Percentiles rank a stretch among this genome's conserved stretches.
Evolutionary conservation across 352 stramenopile genomes (phyloP).

Genomic region (Phytophthora pistaciae): DNA sequence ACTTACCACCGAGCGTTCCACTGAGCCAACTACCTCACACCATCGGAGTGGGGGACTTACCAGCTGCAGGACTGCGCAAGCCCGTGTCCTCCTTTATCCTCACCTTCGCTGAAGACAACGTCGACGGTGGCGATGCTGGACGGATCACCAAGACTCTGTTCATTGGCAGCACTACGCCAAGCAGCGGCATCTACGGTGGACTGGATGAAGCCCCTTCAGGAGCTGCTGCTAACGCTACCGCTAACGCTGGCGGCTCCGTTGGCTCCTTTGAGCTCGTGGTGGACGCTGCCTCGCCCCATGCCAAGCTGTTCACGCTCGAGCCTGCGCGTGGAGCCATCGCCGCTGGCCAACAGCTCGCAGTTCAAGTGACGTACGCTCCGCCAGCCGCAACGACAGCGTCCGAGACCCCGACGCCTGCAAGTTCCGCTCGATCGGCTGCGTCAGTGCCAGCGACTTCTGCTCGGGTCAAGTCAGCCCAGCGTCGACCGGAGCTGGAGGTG

Average conservation of each 20-base stretch:
- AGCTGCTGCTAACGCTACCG: neutral
- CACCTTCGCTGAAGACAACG: constrained; percentile 38
- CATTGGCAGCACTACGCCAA: constrained; percentile 59
- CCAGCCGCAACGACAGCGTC: constrained; percentile 10
- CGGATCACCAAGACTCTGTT: constrained; percentile 37
- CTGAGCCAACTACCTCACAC: constrained; percentile 33
- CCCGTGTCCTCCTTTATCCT: constrained; percentile 48
- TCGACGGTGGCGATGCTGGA: constrained; percentile 20
- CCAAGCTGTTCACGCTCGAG: constrained; percentile 74
- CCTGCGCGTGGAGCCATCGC: constrained; percentile 69
- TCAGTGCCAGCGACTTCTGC: neutral
- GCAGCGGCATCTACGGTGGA: constrained; percentile 30
- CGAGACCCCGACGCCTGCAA: constrained; percentile 2
- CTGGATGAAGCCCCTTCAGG: constrained; percentile 21
- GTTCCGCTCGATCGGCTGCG: constrained; percentile 8
- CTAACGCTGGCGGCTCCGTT: constrained; percentile 7
- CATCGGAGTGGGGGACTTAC: constrained; percentile 20
- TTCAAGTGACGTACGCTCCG: constrained; percentile 68
- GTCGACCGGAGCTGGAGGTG: constrained; percentile 41
- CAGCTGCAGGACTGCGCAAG: constrained; percentile 54
- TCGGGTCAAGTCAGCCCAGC: neutral
- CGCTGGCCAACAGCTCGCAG: constrained; percentile 58
- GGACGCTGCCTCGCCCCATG: constrained; percentile 57
- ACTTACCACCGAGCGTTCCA: constrained; percentile 62
- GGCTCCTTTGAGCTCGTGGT: constrained; percentile 74